Evolutionary conservation across 2,329 filamentous ascomycete species (phyloP).

Genomic region (Juglanconis juglandina): DNA sequence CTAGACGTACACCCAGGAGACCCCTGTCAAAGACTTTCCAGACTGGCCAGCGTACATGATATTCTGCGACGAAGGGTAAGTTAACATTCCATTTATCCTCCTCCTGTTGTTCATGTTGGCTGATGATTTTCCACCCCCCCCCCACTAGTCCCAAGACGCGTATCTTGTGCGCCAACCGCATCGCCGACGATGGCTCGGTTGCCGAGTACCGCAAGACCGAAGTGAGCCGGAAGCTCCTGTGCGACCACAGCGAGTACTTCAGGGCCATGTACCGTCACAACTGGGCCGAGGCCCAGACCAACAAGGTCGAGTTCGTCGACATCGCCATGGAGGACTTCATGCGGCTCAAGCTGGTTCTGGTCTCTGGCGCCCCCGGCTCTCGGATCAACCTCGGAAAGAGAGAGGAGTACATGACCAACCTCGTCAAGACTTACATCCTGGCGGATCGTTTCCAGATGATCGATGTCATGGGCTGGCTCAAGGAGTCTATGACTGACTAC

Average conservation of each 20-base stretch:
- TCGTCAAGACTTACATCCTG: conserved; percentile 1
- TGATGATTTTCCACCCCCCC: neutral
- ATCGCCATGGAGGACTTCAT: neutral
- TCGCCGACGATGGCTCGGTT: neutral
- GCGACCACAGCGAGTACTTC: conserved; percentile 11
- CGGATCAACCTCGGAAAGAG: neutral
- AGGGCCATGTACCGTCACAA: neutral
- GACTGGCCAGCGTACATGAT: conserved; percentile 1
- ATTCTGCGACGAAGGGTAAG: conserved; percentile 12
- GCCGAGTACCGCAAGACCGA: neutral
- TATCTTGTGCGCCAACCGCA: neutral
- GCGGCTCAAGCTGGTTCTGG: neutral
- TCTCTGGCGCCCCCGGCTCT: neutral
- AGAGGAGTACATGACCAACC: neutral
- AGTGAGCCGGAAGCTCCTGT: conserved; percentile 3
- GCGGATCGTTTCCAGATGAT: conserved; percentile 9
- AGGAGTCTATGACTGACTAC: neutral
- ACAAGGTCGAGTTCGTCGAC: neutral
- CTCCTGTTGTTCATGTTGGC: neutral
- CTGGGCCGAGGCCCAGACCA: neutral
- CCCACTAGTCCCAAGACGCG: neutral
- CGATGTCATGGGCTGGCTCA: neutral
- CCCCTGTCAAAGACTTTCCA: neutral
- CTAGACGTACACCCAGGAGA: neutral
- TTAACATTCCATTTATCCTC: neutral